Evolutionary conservation across 257 asterid genomes (phyloP), one percentile per base, ranked within the genome.

Genomic region (Cynanchum wilfordii): DNA sequence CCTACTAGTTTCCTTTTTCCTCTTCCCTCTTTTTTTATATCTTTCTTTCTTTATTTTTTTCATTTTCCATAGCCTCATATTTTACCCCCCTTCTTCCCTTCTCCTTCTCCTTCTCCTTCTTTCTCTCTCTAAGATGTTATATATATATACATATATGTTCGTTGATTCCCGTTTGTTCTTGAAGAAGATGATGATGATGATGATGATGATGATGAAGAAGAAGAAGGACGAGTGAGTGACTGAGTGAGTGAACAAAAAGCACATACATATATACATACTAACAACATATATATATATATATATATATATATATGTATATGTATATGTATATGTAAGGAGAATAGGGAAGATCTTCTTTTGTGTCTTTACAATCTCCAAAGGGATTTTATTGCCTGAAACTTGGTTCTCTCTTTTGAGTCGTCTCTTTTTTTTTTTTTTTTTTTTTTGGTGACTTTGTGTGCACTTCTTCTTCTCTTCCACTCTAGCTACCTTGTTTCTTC

Each of bases 311-410:
- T 6, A 4, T 6, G 7, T 38, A 4, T 38, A 5, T 38, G 8
- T 38, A 5, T 38, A 5, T 38, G 5, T 38, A 38, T 38, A 38
- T 38, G 44, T 38, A 38, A 42, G 38, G 38, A 33, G 38, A 33
- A 33, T 33, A 33, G 38, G 76, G 73, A 81, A 81, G 79, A 78
- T 79, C 87, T 81, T 81, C 83, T 78, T 42, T 56, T n/a, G 3
- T 45, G 10, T 71, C 73, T 76, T 50, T 57, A 38, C 49, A 29
- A 50, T 66, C 74, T 75, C 64, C 63, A 47, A 50, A 70, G 25
- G 73, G 55, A 75, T 75, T 50, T 75, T 42, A 42, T 42, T 55
- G 44, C 47, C 11, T 33, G 42, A 38, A 38, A 36, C 55, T 50
- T 30, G 70, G 20, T 45, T 63, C 75, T 44, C 73, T 44, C 54